Evolutionary conservation across 108 stramenopile genomes (phyloP).

Genomic region (Nannochloropsis gaditana): DNA sequence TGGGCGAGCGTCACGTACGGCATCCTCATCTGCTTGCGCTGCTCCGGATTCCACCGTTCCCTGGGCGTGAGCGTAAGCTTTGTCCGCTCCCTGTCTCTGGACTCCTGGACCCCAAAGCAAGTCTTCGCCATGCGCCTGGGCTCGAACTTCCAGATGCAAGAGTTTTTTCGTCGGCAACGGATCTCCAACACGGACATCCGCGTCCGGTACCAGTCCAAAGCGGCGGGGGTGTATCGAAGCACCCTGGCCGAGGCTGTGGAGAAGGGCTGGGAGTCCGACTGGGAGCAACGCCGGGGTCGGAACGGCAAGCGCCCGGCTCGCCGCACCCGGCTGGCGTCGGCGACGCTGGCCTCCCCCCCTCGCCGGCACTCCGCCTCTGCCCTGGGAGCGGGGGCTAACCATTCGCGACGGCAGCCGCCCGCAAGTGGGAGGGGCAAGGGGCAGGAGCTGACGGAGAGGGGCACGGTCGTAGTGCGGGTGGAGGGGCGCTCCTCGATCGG

Average conservation of each 20-base stretch:
- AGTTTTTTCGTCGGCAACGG: not conserved
- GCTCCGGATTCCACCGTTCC: constrained; percentile 78
- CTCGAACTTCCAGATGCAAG: constrained; percentile 20
- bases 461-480: not conserved
- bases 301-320: not conserved
- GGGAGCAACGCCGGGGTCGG: not conserved
- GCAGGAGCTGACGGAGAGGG: not conserved
- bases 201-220: not conserved
- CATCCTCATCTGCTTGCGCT: constrained; percentile 85
- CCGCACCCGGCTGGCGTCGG: not conserved
- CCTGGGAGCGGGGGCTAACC: not conserved
- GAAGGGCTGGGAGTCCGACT: not conserved
- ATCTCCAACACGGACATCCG: constrained; percentile 6
- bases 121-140: not conserved
- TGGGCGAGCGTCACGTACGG: constrained; percentile 87
- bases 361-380: not conserved
- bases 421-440: not conserved
- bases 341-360: not conserved
- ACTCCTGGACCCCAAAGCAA: constrained; percentile 64
- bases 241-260: not conserved
- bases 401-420: not conserved
- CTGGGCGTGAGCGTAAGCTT: constrained; percentile 80
- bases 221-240: not conserved
- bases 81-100: constrained; percentile 89
- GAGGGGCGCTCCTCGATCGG: not conserved